Percentiles rank a stretch among this genome's conserved stretches.
phyloP scores from a whole-genome alignment of 306 rosid species.

The Betula pendula region DNA sequence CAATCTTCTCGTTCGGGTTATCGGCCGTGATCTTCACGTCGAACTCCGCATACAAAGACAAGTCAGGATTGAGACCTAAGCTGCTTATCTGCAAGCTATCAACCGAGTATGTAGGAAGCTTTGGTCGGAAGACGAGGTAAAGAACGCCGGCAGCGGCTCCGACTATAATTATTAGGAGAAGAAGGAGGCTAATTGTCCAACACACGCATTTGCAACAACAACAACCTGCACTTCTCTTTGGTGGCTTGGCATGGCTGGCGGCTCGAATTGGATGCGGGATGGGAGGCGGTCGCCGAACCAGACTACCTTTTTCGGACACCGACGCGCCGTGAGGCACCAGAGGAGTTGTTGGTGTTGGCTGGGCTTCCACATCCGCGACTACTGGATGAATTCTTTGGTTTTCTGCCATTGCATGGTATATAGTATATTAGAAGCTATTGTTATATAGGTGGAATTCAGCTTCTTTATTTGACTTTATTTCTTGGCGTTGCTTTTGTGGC shows the following conservation, averaged over 20 bases:
- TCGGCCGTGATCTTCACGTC: conserved; percentile 71
- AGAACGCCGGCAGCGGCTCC: conserved; percentile 61
- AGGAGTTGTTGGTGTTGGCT: conserved; percentile 31
- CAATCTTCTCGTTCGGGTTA: conserved; percentile 81
- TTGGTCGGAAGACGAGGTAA: conserved; percentile 74
- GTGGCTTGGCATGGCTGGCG: conserved; percentile 25
- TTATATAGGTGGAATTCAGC: not conserved
- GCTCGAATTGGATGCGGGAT: conserved; percentile 30
- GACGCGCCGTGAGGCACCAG: conserved; percentile 39
- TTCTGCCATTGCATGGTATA: conserved; percentile 51
- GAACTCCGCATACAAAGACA: conserved; percentile 71
- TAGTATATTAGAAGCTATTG: not conserved
- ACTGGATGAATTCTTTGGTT: conserved; percentile 71
- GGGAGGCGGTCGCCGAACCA: conserved; percentile 29
- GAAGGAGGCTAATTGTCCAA: conserved; percentile 53
- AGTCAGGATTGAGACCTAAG: conserved; percentile 63
- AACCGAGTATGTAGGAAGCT: conserved; percentile 74
- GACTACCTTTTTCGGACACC: conserved; percentile 43
- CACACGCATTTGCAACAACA: conserved; percentile 67
- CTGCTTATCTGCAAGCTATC: conserved; percentile 59
- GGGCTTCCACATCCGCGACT: conserved; percentile 38
- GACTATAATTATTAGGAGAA: conserved; percentile 47
- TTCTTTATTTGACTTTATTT: conserved; percentile 34
- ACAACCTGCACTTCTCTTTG: conserved; percentile 38
- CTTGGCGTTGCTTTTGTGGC: not conserved